These are phyloP conservation scores for Camelina hispida DNA, from an alignment of 345 rosid species.

Conservation along the genomic window DNA sequence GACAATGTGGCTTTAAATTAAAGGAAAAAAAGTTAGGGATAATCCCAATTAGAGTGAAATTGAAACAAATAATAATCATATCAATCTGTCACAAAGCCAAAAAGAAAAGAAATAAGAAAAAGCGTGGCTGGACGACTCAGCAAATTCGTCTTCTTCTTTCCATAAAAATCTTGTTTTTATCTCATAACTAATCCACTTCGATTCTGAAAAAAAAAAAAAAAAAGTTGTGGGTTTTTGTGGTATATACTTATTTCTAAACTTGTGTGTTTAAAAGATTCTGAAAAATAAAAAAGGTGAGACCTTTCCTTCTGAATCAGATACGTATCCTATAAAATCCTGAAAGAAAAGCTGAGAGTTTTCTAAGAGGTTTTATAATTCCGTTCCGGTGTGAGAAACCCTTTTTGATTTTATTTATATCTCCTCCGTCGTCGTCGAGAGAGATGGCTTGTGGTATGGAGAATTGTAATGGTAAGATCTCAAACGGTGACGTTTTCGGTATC, in stretches of 20 bases:
- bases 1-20: neutral
- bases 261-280: neutral
- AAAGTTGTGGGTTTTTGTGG: constrained; percentile 1
- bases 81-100: constrained; percentile 12
- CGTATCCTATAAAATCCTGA: no score
- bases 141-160: constrained; percentile 1
- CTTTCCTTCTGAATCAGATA: no score
- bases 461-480: constrained; percentile 40
- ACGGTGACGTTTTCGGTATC: constrained; percentile 44
- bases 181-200: constrained; percentile 15
- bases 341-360: neutral
- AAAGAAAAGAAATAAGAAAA: constrained; percentile 14
- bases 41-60: neutral
- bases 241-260: neutral
- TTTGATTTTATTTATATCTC: neutral
- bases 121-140: constrained; percentile 21
- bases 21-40: neutral
- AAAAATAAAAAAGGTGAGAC: neutral
- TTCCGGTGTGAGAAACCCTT: neutral
- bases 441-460: constrained; percentile 45
- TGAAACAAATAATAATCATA: neutral
- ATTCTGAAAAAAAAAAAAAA: neutral
- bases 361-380: neutral
- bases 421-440: neutral
- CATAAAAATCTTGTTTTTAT: neutral